Evolutionary conservation across 257 asterid genomes (phyloP).

Genomic region (Solanum appendiculatum): DNA sequence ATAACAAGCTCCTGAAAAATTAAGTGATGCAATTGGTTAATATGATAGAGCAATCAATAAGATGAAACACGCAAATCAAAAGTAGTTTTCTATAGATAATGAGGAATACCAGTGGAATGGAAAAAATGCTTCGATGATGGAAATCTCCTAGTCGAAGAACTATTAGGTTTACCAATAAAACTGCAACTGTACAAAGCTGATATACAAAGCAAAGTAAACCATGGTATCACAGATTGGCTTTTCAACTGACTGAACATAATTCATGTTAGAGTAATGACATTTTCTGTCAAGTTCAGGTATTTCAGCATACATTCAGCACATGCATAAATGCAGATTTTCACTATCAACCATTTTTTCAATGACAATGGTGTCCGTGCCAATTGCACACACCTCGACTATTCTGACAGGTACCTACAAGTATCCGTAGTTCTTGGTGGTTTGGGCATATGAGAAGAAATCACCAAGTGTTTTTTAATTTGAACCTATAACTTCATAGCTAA

Average conservation of each 20-base stretch:
- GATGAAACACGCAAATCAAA: background rate
- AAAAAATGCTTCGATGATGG: slow-evolving; percentile 35
- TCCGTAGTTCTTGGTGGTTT: background rate
- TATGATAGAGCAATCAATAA: background rate
- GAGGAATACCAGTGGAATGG: slow-evolving; percentile 68
- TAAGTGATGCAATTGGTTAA: background rate
- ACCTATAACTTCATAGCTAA: background rate
- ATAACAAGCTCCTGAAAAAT: slow-evolving; percentile 33
- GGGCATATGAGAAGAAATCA: background rate
- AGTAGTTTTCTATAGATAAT: background rate
- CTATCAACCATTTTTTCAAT: background rate
- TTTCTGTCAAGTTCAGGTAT: background rate
- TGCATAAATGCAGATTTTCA: background rate
- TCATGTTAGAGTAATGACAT: background rate
- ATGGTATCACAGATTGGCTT: slow-evolving; percentile 7
- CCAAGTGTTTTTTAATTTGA: background rate
- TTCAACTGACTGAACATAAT: background rate
- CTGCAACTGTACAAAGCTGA: slow-evolving; percentile 24
- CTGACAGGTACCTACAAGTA: background rate
- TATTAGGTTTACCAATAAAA: slow-evolving; percentile 15
- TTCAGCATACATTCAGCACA: background rate
- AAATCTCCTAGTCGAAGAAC: slow-evolving; percentile 21
- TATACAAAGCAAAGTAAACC: slow-evolving; percentile 9
- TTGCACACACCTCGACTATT: background rate
- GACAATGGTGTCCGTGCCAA: background rate